Conservation (phyloP, 1,139 yeast species). For the Yamadazyma oceani region DNA sequence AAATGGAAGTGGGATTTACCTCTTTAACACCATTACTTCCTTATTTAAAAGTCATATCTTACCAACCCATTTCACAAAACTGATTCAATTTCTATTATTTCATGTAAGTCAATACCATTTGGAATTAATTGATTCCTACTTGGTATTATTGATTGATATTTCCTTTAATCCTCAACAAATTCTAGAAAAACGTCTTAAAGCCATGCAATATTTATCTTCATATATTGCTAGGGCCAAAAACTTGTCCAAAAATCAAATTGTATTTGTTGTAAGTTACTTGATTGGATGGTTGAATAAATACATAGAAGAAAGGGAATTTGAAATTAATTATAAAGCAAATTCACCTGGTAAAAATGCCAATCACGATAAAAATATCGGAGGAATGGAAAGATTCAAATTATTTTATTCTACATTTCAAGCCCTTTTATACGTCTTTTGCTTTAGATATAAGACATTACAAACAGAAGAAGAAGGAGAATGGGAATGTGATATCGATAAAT, state of each 20-base stretch:
- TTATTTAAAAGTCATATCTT: constrained; percentile 78
- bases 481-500: constrained; percentile 83
- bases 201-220: constrained; percentile 89
- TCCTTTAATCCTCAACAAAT: constrained; percentile 70
- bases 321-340: constrained; percentile 51
- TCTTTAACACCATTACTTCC: constrained; percentile 73
- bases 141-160: constrained; percentile 79
- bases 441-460: constrained; percentile 67
- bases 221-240: constrained; percentile 86
- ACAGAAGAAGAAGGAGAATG: constrained; percentile 46
- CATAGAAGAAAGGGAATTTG: constrained; percentile 79
- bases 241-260: constrained; percentile 67
- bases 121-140: constrained; percentile 80
- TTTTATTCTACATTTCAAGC: constrained; percentile 96
- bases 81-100: constrained; percentile 83
- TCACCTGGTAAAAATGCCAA: no score
- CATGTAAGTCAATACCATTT: constrained; percentile 79
- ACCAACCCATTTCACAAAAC: constrained; percentile 91
- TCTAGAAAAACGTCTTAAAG: constrained; percentile 75
- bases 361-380: constrained; percentile 36
- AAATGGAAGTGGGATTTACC: constrained; percentile 66
- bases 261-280: constrained; percentile 75
- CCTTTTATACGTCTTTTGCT: constrained; percentile 85
- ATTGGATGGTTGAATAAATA: constrained; percentile 83
- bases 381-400: constrained; percentile 78